Conservation (phyloP, 179 eudicot species). For the Patellifolia procumbens region DNA sequence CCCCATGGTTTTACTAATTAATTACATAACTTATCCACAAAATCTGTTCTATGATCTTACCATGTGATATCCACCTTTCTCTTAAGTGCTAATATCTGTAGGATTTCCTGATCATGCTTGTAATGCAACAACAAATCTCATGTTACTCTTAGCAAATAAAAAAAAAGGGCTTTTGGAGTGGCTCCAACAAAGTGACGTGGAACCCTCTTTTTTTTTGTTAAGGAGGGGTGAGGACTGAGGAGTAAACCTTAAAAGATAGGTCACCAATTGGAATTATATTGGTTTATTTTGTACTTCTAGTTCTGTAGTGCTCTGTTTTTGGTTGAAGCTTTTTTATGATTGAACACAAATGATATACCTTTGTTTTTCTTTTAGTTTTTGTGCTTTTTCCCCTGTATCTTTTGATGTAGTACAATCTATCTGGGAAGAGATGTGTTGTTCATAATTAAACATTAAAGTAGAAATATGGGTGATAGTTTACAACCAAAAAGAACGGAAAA, state of each 20-base stretch:
- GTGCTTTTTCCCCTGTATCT: not conserved
- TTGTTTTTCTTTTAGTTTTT: not conserved
- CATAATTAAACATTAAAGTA: not conserved
- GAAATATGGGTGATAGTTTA: not conserved
- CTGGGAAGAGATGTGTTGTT: not conserved
- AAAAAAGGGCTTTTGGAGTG: conserved; percentile 6
- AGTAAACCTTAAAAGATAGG: conserved; percentile 17
- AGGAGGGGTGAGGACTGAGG: not conserved
- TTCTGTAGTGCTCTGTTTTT: conserved; percentile 22
- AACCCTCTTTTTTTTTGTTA: not conserved
- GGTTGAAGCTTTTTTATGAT: conserved; percentile 23
- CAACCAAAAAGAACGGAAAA: not conserved
- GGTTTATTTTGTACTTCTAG: conserved; percentile 23
- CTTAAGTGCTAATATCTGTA: conserved; percentile 25
- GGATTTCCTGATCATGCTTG: conserved; percentile 16
- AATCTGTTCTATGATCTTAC: conserved; percentile 31
- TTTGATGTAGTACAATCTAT: not conserved
- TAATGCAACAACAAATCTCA: not conserved
- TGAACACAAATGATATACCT: not conserved
- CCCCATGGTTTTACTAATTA: conserved; percentile 24
- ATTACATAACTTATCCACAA: conserved; percentile 25
- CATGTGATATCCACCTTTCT: conserved; percentile 37
- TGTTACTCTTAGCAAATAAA: not conserved
- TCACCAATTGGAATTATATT: conserved; percentile 17
- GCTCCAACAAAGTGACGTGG: conserved; percentile 17